phyloP scores from a whole-genome alignment of 169 alveolate species.

The Eimeria maxima region DNA sequence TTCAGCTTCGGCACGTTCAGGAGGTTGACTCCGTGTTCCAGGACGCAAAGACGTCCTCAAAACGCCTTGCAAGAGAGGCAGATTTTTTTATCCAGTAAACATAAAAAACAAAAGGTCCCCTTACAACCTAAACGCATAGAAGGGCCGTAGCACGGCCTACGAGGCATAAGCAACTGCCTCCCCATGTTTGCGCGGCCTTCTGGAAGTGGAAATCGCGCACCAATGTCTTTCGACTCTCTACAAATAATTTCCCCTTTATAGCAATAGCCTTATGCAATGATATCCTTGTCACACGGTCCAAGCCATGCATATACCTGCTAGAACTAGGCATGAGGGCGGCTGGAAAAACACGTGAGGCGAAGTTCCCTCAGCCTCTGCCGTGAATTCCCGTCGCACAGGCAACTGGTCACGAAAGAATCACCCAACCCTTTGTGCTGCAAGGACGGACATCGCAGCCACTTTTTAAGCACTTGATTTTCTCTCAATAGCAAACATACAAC shows the following conservation, averaged over 20 bases:
- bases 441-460: background rate
- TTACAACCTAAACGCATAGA: background rate
- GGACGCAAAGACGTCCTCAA: conserved; percentile 98
- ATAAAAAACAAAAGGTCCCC: conserved; percentile 8
- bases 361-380: background rate
- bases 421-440: background rate
- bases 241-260: background rate
- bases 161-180: background rate
- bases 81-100: conserved; percentile 70
- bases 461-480: background rate
- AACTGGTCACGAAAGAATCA: background rate
- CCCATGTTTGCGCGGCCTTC: background rate
- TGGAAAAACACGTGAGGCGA: background rate
- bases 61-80: conserved; percentile 94
- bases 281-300: background rate
- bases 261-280: background rate
- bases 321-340: background rate
- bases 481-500: background rate
- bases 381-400: background rate
- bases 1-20: conserved; percentile 95
- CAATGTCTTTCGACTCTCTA: background rate
- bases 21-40: conserved; percentile 97
- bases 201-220: background rate
- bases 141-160: background rate
- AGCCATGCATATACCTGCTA: background rate